Base-by-base conservation (phyloP, 2,329 filamentous ascomycete genomes). In the Claviceps africana region DNA sequence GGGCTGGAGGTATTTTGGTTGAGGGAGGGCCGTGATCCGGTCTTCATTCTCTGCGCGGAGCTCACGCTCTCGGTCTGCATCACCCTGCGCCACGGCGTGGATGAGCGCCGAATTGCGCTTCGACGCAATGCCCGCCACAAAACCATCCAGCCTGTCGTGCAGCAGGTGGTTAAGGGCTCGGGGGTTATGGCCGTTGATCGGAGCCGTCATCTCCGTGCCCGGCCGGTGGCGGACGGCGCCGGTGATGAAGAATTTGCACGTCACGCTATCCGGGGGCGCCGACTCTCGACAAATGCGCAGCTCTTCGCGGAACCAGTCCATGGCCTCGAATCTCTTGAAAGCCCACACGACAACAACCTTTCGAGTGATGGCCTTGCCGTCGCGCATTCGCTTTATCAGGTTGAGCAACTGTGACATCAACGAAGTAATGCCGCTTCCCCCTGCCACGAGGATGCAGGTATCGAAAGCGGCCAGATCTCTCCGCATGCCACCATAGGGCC, bases 281-380 rank as follows among this genome's bases (percentile, higher is more conserved):
- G 82, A 85, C 67, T 96, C 88, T 60, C 88, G 81, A 69, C 91
- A 95, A 61, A 96, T 95, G 47, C 89, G 81, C 54, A 96, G 75
- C 66, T 96, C 91, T 68, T 96, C 90, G 58, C 88, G 86, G 75
- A 96, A 97, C 91, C 91, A 97, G 64, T 96, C 88, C 82, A 97
- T 88, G 1, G 88, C 88, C 66, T 96, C 91, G 15, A 93, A 82
- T 52, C 86, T 81, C 68, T 93, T 95, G 58, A 96, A 73, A 5
- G 90, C 83, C 91, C 91, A 97, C n/a, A 97, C 80, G 1, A 97
- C 87, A 17, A 93, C 85, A 5, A 97, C 85, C 57, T 85, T 87
- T 65, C 86, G 88, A 2, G 90, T 96, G 45, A 95, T 88, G 35
- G 91, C 90, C 67, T 95, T 95, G 48, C 88, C 87, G 63, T 95